These are phyloP conservation scores for Sicyos baderoa DNA, from an alignment of 306 rosid species.

Conservation along the genomic window DNA sequence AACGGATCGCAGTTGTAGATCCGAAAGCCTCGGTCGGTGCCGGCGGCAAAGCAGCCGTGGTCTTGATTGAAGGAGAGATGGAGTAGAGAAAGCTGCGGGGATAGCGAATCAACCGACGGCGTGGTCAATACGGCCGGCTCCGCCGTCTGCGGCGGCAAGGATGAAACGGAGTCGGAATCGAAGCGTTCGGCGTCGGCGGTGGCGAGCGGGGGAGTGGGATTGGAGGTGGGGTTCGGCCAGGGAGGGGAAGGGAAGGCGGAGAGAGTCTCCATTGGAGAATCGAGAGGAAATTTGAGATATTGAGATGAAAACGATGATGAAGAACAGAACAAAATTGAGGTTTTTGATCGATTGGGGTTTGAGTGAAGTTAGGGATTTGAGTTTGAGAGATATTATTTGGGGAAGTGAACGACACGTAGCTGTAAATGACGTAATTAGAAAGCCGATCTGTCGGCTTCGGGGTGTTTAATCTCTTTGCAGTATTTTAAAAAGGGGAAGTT, in stretches of 20 bases:
- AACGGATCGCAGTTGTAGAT: slow-evolving; percentile 78
- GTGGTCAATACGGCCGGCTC: slow-evolving; percentile 12
- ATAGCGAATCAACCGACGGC: slow-evolving; percentile 17
- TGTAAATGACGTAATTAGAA: background rate
- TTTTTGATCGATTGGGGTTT: too few species aligned
- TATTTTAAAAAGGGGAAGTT: too few species aligned
- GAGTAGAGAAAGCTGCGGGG: slow-evolving; percentile 31
- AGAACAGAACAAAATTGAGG: background rate
- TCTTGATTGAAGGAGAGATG: slow-evolving; percentile 71
- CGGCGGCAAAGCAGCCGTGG: slow-evolving; percentile 71
- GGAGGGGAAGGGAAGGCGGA: slow-evolving; percentile 37
- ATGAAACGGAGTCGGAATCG: slow-evolving; percentile 36
- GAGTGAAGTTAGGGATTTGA: slow-evolving; percentile 2
- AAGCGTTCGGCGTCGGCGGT: slow-evolving; percentile 22
- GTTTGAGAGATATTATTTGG: too few species aligned
- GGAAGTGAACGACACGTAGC: background rate
- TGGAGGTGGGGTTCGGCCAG: slow-evolving; percentile 27
- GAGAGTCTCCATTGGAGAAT: slow-evolving; percentile 36
- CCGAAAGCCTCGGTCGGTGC: slow-evolving; percentile 69
- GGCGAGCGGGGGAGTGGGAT: background rate
- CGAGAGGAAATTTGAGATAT: background rate
- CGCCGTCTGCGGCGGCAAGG: slow-evolving; percentile 15
- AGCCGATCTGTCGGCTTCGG: too few species aligned
- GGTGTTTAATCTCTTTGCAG: too few species aligned
- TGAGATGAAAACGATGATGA: slow-evolving; percentile 8